A percentile compares a stretch with the other conserved stretches of the same genome.
phyloP scores from a whole-genome alignment of 495 filamentous ascomycete species.

The Pseudomonodictys pantanalensis region DNA sequence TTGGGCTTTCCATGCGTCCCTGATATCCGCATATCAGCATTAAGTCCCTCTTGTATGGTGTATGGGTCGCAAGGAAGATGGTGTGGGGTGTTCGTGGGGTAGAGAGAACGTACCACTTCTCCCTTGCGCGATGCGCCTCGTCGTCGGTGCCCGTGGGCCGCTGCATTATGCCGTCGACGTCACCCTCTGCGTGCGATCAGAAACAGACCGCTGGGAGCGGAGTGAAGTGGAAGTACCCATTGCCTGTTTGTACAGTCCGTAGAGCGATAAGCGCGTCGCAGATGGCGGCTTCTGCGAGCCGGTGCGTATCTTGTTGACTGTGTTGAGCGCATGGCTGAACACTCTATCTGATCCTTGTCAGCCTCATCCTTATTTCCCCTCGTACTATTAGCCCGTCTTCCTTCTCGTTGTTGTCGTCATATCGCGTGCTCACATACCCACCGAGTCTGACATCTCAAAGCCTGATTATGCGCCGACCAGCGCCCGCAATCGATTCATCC shows the following conservation, averaged over 20 bases:
- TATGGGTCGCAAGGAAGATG: background rate
- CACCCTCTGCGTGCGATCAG: constrained; percentile 61
- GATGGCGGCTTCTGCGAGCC: constrained; percentile 85
- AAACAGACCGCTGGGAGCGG: background rate
- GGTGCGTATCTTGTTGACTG: constrained; percentile 94
- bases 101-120: constrained; percentile 60
- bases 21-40: constrained; percentile 18
- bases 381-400: background rate
- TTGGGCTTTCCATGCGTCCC: constrained; percentile 91
- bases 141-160: constrained; percentile 61
- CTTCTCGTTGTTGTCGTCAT: background rate
- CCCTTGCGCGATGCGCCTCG: constrained; percentile 54
- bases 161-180: constrained; percentile 89
- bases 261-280: constrained; percentile 79
- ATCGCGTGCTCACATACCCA: constrained; percentile 20
- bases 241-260: constrained; percentile 97
- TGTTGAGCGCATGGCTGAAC: constrained; percentile 97
- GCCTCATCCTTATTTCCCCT: background rate
- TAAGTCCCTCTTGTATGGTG: too few relatives aligned
- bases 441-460: constrained; percentile 33
- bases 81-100: constrained; percentile 22
- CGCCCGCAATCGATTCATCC: constrained; percentile 20
- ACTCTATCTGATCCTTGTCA: constrained; percentile 68
- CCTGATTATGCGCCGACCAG: constrained; percentile 4
- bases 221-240: constrained; percentile 69